Evolutionary conservation across 331 rosid species (phyloP), one percentile per base, ranked within the genome.

Genomic region (Pyrus hybrid): DNA sequence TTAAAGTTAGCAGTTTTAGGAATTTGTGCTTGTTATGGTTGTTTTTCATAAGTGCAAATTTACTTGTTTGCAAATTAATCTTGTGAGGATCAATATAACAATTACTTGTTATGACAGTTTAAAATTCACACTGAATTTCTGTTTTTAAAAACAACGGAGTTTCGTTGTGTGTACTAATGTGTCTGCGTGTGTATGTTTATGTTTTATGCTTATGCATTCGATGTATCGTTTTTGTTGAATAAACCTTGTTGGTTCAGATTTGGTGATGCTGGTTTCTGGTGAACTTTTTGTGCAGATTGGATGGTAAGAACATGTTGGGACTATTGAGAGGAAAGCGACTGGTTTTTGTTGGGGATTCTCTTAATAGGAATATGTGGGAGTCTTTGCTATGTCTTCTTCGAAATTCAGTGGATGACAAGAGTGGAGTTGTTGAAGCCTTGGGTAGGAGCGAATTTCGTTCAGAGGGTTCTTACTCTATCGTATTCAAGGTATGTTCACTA

Each of bases 281-380:
- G 43, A 67, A 25, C 66, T 56, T 72, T 35, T 18, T 12, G 30
- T 33, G 72, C 75, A 90, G 97, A 81, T 85, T 92, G 85, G 84
- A 92, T 69, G 97, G 87, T 16, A 80, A 68, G 82, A 76, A 75
- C 25, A 67, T 92, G 87, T 83, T 92, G 83, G 71, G 84, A 72
- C 28, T 92, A 76, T 75, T 92, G 79, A 86, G 84, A 71, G 97
- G 93, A 28, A 92, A 92, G 63, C 74, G 93, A 64, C 41, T 92
- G 30, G 97, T 83, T 84, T 92, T 92, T 70, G 96, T 92, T 58
- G 97, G 97, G 1, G 97, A 92, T 87, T 92, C 97, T 22, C 86
- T 92, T 65, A 92, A 87, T 80, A 85, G 97, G 84, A 92, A 90
- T 35, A 90, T 90, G 96, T 93, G 97, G 97, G 97, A 93, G 30